Base-by-base conservation (phyloP, 2,329 filamentous ascomycete species). In the Aspergillus clavatus region DNA sequence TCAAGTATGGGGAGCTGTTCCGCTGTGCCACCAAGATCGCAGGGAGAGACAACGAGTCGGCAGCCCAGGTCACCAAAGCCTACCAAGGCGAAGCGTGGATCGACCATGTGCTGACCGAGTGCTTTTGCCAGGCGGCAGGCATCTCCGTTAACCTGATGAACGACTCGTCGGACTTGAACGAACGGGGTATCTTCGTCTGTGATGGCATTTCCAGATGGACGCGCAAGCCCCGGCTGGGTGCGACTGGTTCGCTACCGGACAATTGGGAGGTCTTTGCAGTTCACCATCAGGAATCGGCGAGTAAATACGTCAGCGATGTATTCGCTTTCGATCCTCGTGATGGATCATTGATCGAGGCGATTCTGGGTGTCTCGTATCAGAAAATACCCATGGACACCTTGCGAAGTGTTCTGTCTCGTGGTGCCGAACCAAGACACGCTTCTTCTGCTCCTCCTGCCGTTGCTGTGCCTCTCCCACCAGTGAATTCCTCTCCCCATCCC, bases 121-220 rank as follows among this genome's bases (percentile, higher is more conserved):
- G 46, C 2, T 65, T 63, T 48, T 46, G 54, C 28, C 64, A 67
- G 42, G 58, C 66, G 4, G 62, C 58, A 5, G 66, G 68, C 1
- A 57, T 71, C 4, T 61, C 55, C n/a, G 59, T 61, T 3, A 69
- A 70, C 46, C 62, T 54, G 18, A 57, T 67, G 58, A 55, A 52
- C 2, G 53, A 31, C 28, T 31, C 28, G 28, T 31, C 28, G 28
- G 28, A 63, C 7, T 19, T 28, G 4, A 8, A 41, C 2, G 10
- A 43, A 11, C 16, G 38, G 1, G 55, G 62, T 3, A 58, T 67
- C 43, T 69, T 50, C 26, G 52, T 67, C n/a, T 53, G 58, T 1
- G 59, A 45, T 12, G 60, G 60, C 0, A 43, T 60, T 12, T 59
- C 65, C 23, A 43, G 47, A 28, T 51, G 40, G 43, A 58, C 60